Percentiles rank a stretch among this genome's conserved stretches.
Conservation (phyloP, 2,329 filamentous ascomycete genomes). For the Pleurostoma richardsiae region DNA sequence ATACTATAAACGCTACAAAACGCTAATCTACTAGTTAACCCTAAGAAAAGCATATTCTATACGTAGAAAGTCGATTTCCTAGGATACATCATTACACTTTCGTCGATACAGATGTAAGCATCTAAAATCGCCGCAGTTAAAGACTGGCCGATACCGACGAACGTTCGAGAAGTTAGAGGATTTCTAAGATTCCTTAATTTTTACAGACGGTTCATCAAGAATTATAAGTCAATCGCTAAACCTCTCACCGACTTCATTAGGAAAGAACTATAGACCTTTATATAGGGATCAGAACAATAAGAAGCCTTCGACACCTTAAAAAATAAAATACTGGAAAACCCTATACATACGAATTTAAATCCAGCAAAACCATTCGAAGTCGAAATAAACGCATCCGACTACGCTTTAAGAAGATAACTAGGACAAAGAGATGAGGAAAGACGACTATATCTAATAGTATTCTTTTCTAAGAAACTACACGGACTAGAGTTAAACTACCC, state of each 20-base stretch:
- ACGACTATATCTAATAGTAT: constrained; percentile 3
- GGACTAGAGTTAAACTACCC: constrained; percentile 15
- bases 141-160: not conserved
- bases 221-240: constrained; percentile 13
- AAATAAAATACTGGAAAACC: constrained; percentile 4
- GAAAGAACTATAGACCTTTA: constrained; percentile 5
- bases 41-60: constrained; percentile 1
- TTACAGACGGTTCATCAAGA: constrained; percentile 21
- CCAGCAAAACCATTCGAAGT: constrained; percentile 8
- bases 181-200: constrained; percentile 23
- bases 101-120: not conserved
- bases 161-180: not conserved
- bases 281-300: constrained; percentile 4
- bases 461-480: constrained; percentile 10
- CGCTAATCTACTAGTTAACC: not conserved
- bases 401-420: constrained; percentile 10
- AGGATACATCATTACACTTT: constrained; percentile 5
- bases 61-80: constrained; percentile 2
- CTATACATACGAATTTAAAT: constrained; percentile 12
- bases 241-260: constrained; percentile 15
- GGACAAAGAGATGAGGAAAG: constrained; percentile 7
- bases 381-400: constrained; percentile 13
- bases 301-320: constrained; percentile 15
- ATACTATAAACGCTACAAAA: not conserved
- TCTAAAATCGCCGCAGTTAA: not conserved